Conservation (phyloP, 164 flowering plant genomes). For the Vitis amurensis region DNA sequence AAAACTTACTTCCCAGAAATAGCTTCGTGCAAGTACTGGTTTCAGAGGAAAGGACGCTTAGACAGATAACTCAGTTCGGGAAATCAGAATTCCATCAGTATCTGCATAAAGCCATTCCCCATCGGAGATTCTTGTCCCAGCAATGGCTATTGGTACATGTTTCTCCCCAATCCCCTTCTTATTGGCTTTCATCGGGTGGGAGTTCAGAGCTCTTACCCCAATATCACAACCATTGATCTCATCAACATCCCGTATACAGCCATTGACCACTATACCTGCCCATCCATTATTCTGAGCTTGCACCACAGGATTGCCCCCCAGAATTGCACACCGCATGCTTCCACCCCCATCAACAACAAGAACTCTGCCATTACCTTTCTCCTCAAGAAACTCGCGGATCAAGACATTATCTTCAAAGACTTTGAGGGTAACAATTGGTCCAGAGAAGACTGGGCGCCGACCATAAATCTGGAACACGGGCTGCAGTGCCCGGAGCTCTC, state of each 20-base stretch:
- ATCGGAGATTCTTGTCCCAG: slow-evolving; percentile 55
- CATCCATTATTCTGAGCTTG: slow-evolving; percentile 71
- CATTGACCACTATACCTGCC: slow-evolving; percentile 68
- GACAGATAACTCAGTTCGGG: slow-evolving; percentile 46
- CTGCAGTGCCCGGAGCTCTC: slow-evolving; percentile 61
- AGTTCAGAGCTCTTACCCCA: slow-evolving; percentile 59
- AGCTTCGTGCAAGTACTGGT: background rate
- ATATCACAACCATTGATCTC: slow-evolving; percentile 69
- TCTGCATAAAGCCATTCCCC: slow-evolving; percentile 73
- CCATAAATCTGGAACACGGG: slow-evolving; percentile 59
- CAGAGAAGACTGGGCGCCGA: slow-evolving; percentile 53
- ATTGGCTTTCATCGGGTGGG: slow-evolving; percentile 64
- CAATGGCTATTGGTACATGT: slow-evolving; percentile 45
- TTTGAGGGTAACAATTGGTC: slow-evolving; percentile 59
- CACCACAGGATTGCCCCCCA: slow-evolving; percentile 64
- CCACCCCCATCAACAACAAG: slow-evolving; percentile 71
- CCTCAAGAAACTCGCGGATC: slow-evolving; percentile 57
- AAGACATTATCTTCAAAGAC: slow-evolving; percentile 64
- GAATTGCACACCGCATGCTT: slow-evolving; percentile 53
- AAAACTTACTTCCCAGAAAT: background rate
- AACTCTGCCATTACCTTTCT: slow-evolving; percentile 62
- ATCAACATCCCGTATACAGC: slow-evolving; percentile 64
- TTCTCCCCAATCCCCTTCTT: slow-evolving; percentile 58
- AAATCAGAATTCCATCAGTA: slow-evolving; percentile 59
- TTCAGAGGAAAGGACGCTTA: slow-evolving; percentile 12